These are phyloP conservation scores for Triglochin maritima DNA, from an alignment of 106 monocot species.

Conservation along the genomic window DNA sequence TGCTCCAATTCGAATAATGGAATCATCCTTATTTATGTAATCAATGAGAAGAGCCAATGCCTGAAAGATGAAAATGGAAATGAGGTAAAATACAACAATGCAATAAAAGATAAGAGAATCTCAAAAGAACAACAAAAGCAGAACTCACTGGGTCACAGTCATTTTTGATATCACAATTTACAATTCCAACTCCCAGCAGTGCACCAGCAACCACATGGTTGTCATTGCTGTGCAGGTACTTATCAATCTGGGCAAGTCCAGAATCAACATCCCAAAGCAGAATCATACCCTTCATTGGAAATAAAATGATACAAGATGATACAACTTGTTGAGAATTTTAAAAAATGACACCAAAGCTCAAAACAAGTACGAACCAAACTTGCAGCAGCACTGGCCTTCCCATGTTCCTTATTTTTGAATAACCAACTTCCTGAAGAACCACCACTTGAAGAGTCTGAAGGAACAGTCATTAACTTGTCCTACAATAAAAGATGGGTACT, in stretches of 20 bases:
- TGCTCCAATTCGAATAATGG: slow-evolving; percentile 74
- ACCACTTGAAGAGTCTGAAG: slow-evolving; percentile 69
- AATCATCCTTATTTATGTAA: slow-evolving; percentile 73
- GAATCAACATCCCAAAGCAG: slow-evolving; percentile 93
- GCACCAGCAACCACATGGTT: slow-evolving; percentile 92
- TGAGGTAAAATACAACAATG: background rate
- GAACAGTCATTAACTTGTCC: slow-evolving; percentile 92
- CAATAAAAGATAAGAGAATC: background rate
- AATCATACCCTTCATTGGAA: slow-evolving; percentile 73
- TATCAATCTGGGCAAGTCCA: slow-evolving; percentile 88
- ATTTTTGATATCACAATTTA: slow-evolving; percentile 84
- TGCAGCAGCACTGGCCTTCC: slow-evolving; percentile 94
- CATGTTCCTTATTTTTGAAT: slow-evolving; percentile 98
- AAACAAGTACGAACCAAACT: slow-evolving; percentile 53
- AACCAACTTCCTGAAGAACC: slow-evolving; percentile 62
- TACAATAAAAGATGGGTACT: slow-evolving; percentile 9
- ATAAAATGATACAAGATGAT: background rate
- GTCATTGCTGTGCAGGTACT: slow-evolving; percentile 84
- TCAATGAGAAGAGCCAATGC: slow-evolving; percentile 80
- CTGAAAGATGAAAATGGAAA: slow-evolving; percentile 22
- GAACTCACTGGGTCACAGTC: slow-evolving; percentile 87
- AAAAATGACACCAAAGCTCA: too few species aligned
- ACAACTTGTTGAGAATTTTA: too few species aligned
- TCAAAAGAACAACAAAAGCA: background rate
- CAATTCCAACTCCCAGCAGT: slow-evolving; percentile 90